Evolutionary conservation across 1,284 basidiomycete species (phyloP), one percentile per base, ranked within the genome.

Genomic region (Apiotrichum akiyoshidainum): DNA sequence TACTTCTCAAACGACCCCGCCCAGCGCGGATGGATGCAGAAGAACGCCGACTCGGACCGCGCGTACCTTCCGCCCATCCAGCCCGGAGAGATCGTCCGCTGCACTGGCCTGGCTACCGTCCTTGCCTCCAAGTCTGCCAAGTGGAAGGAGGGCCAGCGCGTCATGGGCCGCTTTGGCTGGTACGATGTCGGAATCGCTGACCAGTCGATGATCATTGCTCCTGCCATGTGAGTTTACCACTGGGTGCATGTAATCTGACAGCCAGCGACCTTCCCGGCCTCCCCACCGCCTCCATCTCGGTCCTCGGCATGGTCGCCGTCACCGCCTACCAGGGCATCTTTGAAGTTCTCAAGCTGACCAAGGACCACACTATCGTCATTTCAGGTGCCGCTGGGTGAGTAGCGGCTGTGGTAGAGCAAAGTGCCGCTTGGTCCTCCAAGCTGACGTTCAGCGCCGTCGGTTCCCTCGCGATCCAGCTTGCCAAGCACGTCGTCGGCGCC

Each of bases 401-500:
- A 14, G 12, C 26, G 9, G n/a, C 31, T 17, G 26, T 31, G 7
- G 26, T 31, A 31, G 26, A 4, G 7, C 26, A 31, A 7, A 7
- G 26, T 31, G 4, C 7, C 7, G 26, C 26, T 4, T 31, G 26
- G 26, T 7, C 7, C 26, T 7, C 3, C 26, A 3, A 16, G 12
- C 51, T 47, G 48, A 42, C 17, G 42, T 9, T 11, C 52, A 72
- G 72, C n/a, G 67, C 72, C 14, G 70, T 73, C 41, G 72, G 76
- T 9, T 67, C 65, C 33, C 60, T 67, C 37, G 61, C 68, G 11
- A 58, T 77, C 31, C 73, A 78, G 64, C 65, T 75, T 57, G 74
- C 75, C 52, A 77, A 78, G 59, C 68, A 77, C 34, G 66, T 81
- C 46, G 64, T 79, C 35, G 80, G 78, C 10, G 78, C 78, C 66